phyloP scores from a whole-genome alignment of 169 alveolate genomes.

The Babesia bovis region DNA sequence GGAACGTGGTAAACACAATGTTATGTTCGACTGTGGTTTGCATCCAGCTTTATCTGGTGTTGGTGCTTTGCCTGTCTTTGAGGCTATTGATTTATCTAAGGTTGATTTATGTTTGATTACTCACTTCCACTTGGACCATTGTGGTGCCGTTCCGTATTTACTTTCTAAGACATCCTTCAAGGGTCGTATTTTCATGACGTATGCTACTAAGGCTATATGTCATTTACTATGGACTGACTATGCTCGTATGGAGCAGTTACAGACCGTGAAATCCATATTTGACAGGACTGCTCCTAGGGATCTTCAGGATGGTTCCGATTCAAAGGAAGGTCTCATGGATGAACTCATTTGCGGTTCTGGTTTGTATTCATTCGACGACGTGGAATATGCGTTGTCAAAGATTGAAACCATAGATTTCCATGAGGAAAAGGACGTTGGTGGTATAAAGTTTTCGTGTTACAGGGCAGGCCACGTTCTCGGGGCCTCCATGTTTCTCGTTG shows the following conservation, averaged over 20 bases:
- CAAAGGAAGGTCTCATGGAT: conserved; percentile 52
- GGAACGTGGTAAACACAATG: conserved; percentile 87
- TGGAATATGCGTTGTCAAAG: conserved; percentile 85
- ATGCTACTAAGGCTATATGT: conserved; percentile 95
- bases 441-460: conserved; percentile 91
- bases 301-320: conserved; percentile 6
- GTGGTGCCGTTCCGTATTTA: conserved; percentile 97
- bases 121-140: conserved; percentile 98
- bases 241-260: conserved; percentile 66
- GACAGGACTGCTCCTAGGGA: conserved; percentile 27
- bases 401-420: conserved; percentile 91
- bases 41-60: conserved; percentile 98
- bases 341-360: conserved; percentile 73
- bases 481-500: conserved; percentile 98
- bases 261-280: conserved; percentile 55
- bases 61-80: conserved; percentile 96
- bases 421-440: conserved; percentile 88
- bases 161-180: conserved; percentile 91
- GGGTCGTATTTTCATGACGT: conserved; percentile 90
- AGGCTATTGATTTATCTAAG: conserved; percentile 91
- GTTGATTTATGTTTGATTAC: conserved; percentile 93
- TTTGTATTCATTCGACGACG: conserved; percentile 90
- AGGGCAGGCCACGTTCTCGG: conserved; percentile 99
- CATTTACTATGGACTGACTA: conserved; percentile 92
- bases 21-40: conserved; percentile 98